phyloP scores from a whole-genome alignment of 2,329 filamentous ascomycete genomes.

The Teratosphaeria nubilosa region DNA sequence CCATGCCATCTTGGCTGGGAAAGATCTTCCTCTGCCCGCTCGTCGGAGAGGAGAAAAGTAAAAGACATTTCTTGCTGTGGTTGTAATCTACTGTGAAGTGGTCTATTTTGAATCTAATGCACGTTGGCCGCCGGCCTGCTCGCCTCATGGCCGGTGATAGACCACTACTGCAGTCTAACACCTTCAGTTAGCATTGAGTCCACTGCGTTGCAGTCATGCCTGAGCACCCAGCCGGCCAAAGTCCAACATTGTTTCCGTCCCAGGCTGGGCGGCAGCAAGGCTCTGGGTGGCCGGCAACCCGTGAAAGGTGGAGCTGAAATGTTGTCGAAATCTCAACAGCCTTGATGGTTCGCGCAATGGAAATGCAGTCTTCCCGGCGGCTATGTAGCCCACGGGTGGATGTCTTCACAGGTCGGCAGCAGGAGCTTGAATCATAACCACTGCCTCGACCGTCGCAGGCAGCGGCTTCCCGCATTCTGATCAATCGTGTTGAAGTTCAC shows the following conservation, averaged over 20 bases:
- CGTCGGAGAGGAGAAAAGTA: neutral
- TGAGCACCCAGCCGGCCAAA: neutral
- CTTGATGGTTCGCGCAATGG: no score
- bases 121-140: neutral
- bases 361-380: no score
- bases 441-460: no score
- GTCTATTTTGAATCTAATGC: neutral
- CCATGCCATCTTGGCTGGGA: neutral
- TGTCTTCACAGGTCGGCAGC: no score
- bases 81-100: neutral
- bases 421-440: no score
- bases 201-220: neutral
- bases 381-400: no score
- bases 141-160: neutral
- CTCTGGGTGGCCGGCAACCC: no score
- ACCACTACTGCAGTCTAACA: neutral
- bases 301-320: no score
- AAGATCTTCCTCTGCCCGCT: neutral
- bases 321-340: no score
- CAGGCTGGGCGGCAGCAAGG: neutral
- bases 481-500: no score
- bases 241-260: neutral
- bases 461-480: no score
- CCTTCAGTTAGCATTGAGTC: neutral
- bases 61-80: neutral